Conservation (phyloP, 2,329 filamentous ascomycete genomes). For the Curvularia lunata region DNA sequence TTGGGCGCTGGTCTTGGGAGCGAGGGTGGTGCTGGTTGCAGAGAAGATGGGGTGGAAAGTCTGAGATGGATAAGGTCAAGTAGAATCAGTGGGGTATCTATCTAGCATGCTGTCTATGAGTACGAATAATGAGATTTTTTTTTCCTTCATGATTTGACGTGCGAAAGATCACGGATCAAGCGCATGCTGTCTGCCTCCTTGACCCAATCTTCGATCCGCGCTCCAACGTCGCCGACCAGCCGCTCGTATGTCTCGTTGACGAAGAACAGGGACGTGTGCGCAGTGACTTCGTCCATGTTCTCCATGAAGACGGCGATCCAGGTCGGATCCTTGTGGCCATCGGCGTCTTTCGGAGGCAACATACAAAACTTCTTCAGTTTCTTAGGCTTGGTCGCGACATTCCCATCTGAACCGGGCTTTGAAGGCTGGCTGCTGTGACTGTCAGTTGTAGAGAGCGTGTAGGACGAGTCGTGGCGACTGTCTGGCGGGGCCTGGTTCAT, state of each 20-base stretch:
- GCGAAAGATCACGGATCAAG: conserved; percentile 35
- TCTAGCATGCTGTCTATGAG: not conserved
- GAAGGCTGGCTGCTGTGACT: conserved; percentile 15
- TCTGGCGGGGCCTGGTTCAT: conserved; percentile 36
- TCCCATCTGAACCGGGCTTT: not conserved
- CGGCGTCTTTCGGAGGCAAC: conserved; percentile 65
- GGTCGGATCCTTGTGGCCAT: conserved; percentile 67
- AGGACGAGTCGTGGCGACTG: conserved; percentile 27
- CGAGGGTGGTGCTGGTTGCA: conserved; percentile 8
- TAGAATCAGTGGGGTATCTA: conserved; percentile 6
- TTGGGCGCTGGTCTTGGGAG: conserved; percentile 10
- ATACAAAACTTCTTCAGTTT: conserved; percentile 81
- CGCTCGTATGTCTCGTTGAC: conserved; percentile 74
- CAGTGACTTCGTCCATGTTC: conserved; percentile 81
- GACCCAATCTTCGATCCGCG: conserved; percentile 72
- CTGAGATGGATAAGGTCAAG: not conserved
- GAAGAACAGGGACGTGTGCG: conserved; percentile 83
- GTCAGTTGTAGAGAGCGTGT: conserved; percentile 31
- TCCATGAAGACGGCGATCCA: conserved; percentile 85
- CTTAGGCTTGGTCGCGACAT: conserved; percentile 42
- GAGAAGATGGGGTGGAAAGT: conserved; percentile 10
- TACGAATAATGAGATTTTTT: too few species aligned
- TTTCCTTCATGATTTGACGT: conserved; percentile 10
- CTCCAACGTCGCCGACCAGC: conserved; percentile 76
- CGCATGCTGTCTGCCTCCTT: conserved; percentile 60